Percentiles rank a stretch among this genome's conserved stretches.
Conservation (phyloP, 305 asterid species). For the Solanum chacoense region DNA sequence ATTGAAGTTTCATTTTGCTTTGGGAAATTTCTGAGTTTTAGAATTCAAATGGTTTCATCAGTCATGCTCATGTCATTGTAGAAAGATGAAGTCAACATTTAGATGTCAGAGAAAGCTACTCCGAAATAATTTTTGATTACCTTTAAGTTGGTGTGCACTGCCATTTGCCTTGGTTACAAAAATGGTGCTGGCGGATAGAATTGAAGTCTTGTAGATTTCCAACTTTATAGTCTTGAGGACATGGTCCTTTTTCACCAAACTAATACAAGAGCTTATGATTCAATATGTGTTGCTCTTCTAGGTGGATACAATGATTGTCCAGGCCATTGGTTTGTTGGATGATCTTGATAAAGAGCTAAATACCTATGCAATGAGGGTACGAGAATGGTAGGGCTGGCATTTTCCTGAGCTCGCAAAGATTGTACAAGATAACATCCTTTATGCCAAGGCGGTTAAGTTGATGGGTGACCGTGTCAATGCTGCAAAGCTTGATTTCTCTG, state of each 20-base stretch:
- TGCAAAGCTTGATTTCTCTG: constrained; percentile 80
- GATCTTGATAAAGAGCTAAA: constrained; percentile 93
- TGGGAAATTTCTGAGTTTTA: no score
- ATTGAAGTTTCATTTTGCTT: background rate
- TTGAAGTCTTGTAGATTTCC: background rate
- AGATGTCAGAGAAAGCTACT: background rate
- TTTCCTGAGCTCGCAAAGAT: constrained; percentile 95
- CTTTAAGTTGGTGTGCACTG: no score
- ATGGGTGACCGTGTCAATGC: constrained; percentile 87
- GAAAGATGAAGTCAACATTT: no score
- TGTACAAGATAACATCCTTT: constrained; percentile 63
- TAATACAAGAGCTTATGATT: background rate
- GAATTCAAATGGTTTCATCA: no score
- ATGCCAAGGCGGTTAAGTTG: constrained; percentile 74
- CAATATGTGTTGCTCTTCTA: constrained; percentile 10
- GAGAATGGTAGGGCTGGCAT: constrained; percentile 99
- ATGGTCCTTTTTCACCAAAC: background rate
- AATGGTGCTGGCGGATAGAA: background rate
- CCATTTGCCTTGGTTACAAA: background rate
- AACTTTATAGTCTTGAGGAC: background rate
- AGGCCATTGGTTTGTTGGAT: constrained; percentile 89
- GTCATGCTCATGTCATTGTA: no score
- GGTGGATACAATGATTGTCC: constrained; percentile 98
- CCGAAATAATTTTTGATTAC: background rate
- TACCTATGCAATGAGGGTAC: constrained; percentile 93